A percentile compares a stretch with the other conserved stretches of the same genome.
phyloP scores from a whole-genome alignment of 345 rosid genomes.

The Eucalyptus cloeziana region DNA sequence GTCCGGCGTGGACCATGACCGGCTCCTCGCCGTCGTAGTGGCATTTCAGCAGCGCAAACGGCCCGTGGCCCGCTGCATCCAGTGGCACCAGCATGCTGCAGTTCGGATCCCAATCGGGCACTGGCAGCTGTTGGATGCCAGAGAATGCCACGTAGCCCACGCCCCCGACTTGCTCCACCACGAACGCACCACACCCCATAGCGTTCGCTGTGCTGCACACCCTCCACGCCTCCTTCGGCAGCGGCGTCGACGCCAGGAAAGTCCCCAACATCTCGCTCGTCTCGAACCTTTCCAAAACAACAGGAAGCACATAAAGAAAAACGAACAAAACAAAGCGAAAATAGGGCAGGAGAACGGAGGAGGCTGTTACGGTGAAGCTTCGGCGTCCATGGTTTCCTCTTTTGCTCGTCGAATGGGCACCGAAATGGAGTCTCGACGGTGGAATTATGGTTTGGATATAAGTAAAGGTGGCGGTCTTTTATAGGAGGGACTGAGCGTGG shows the following conservation, averaged over 20 bases:
- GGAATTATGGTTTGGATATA: background rate
- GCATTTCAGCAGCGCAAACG: slow-evolving; percentile 16
- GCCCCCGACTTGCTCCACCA: slow-evolving; percentile 9
- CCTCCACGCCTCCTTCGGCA: slow-evolving; percentile 50
- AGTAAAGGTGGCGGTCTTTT: background rate
- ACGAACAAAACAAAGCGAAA: background rate
- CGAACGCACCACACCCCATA: background rate
- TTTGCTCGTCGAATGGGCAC: background rate
- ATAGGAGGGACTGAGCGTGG: background rate
- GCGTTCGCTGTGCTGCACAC: slow-evolving; percentile 29
- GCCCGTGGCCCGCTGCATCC: background rate
- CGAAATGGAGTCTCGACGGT: background rate
- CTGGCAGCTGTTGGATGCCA: slow-evolving; percentile 7
- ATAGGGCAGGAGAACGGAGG: background rate
- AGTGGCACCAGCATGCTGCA: background rate
- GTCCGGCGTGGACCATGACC: slow-evolving; percentile 36
- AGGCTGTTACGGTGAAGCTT: background rate
- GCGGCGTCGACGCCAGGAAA: slow-evolving; percentile 42
- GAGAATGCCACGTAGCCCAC: slow-evolving; percentile 49
- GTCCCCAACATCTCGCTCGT: slow-evolving; percentile 60
- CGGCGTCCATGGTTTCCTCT: background rate
- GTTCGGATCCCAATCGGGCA: background rate
- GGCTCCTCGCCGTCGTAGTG: slow-evolving; percentile 23
- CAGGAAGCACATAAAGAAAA: too few species aligned
- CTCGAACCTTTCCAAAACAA: slow-evolving; percentile 32